Percentiles rank a stretch among this genome's conserved stretches.
phyloP scores from a whole-genome alignment of 768 basidiomycete species.

The Trametes cinnabarina region DNA sequence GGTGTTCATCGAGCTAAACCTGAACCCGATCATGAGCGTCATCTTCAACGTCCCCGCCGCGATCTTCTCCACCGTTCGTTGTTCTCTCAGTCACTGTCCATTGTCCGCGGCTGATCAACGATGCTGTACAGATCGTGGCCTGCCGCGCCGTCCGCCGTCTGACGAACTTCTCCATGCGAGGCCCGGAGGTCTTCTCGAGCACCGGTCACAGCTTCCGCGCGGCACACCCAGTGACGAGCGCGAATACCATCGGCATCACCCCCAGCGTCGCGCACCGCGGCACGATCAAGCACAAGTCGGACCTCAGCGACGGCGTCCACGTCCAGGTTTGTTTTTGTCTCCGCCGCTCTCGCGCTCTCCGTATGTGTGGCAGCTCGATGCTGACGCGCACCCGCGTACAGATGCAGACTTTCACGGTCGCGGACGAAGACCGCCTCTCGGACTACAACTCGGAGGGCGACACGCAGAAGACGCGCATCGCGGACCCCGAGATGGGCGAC shows the following conservation, averaged over 20 bases:
- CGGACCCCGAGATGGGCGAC: slow-evolving; percentile 62
- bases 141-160: slow-evolving; percentile 63
- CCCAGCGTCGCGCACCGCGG: slow-evolving; percentile 10
- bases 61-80: slow-evolving; percentile 60
- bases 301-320: slow-evolving; percentile 48
- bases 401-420: slow-evolving; percentile 60
- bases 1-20: slow-evolving; percentile 59
- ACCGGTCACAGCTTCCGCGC: slow-evolving; percentile 55
- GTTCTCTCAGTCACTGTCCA: not conserved
- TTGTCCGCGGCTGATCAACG: too few relatives aligned
- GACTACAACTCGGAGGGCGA: slow-evolving; percentile 52
- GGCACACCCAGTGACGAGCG: slow-evolving; percentile 33
- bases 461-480: slow-evolving; percentile 47
- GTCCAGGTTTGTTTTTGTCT: slow-evolving; percentile 43
- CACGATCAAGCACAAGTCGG: slow-evolving; percentile 31
- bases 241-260: slow-evolving; percentile 20
- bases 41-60: slow-evolving; percentile 74
- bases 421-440: slow-evolving; percentile 22
- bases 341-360: not conserved
- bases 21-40: slow-evolving; percentile 72
- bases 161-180: slow-evolving; percentile 52
- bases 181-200: slow-evolving; percentile 44
- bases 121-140: slow-evolving; percentile 53
- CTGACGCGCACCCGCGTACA: slow-evolving; percentile 26
- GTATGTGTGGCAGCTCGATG: not conserved